These are phyloP conservation scores for Grammothele lineata DNA, from an alignment of 768 basidiomycete species.

Conservation along the genomic window DNA sequence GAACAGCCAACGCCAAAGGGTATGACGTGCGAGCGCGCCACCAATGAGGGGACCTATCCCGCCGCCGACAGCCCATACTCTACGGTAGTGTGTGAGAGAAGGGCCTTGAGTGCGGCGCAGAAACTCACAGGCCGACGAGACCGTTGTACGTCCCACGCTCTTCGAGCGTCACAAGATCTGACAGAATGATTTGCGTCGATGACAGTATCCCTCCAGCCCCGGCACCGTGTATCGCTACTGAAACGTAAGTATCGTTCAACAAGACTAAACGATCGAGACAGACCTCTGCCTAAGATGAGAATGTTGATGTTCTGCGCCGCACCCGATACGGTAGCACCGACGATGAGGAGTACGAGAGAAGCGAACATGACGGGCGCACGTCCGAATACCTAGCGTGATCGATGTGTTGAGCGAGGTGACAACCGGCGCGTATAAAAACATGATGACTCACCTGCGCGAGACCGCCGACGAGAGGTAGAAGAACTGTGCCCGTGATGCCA, in stretches of 20 bases:
- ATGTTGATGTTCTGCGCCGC: constrained; percentile 35
- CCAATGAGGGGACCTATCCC: constrained; percentile 23
- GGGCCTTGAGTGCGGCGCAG: constrained; percentile 22
- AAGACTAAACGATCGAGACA: too few species aligned
- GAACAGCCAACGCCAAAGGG: constrained; percentile 6
- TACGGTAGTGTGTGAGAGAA: constrained; percentile 13
- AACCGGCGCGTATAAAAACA: constrained; percentile 29
- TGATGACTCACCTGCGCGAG: constrained; percentile 21
- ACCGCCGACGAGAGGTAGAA: constrained; percentile 31
- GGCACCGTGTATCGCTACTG: constrained; percentile 24
- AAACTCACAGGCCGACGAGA: constrained; percentile 10
- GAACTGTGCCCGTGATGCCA: constrained; percentile 30
- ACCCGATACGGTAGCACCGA: constrained; percentile 38
- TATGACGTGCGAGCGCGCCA: constrained; percentile 15
- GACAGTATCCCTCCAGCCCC: constrained; percentile 20
- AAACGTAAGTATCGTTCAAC: too few species aligned
- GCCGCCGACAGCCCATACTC: constrained; percentile 8
- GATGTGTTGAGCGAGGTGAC: constrained; percentile 35
- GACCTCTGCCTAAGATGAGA: constrained; percentile 34
- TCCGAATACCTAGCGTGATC: constrained; percentile 31
- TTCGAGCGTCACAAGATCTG: constrained; percentile 22
- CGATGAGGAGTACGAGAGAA: constrained; percentile 29
- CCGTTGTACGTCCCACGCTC: constrained; percentile 19
- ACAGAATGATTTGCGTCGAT: constrained; percentile 19
- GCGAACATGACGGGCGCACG: constrained; percentile 29